Evolutionary conservation across 352 stramenopile species (phyloP).

Genomic region (Phytophthora ohioensis): DNA sequence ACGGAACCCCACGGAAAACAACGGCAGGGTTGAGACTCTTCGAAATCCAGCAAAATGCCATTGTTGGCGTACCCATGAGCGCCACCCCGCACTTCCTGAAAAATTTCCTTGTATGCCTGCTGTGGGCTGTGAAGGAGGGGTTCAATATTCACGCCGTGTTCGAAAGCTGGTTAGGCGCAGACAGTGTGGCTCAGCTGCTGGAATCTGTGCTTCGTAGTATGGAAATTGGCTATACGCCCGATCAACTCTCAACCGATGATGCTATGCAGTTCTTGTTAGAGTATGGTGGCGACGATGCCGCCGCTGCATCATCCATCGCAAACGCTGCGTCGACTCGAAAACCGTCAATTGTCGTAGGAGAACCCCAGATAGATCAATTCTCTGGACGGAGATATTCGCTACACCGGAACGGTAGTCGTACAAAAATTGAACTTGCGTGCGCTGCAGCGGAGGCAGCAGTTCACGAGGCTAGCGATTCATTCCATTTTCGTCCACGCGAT

Average conservation of each 20-base stretch:
- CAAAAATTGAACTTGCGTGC: constrained; percentile 17
- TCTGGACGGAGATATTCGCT: constrained; percentile 17
- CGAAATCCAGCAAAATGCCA: constrained; percentile 80
- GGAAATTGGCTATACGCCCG: constrained; percentile 67
- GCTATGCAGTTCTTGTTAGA: constrained; percentile 75
- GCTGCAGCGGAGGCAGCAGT: constrained; percentile 25
- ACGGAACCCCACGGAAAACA: constrained; percentile 2
- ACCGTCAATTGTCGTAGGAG: neutral
- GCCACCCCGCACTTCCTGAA: constrained; percentile 74
- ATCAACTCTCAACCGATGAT: constrained; percentile 51
- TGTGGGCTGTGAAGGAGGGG: constrained; percentile 75
- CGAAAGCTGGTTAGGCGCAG: constrained; percentile 65
- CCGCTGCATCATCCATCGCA: constrained; percentile 10
- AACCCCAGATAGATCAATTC: constrained; percentile 6
- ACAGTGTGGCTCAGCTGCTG: constrained; percentile 64
- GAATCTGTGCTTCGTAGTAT: constrained; percentile 76
- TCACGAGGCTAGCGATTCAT: constrained; percentile 11
- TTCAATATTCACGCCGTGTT: constrained; percentile 80
- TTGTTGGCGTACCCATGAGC: constrained; percentile 62
- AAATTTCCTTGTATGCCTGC: constrained; percentile 60
- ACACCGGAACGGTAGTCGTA: constrained; percentile 7
- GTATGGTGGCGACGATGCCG: constrained; percentile 29
- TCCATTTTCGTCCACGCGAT: constrained; percentile 22
- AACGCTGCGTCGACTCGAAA: constrained; percentile 20
- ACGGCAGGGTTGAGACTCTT: constrained; percentile 64